These are phyloP conservation scores for Elsinoe ampelina DNA, from an alignment of 2,329 filamentous ascomycete genomes.

Conservation along the genomic window DNA sequence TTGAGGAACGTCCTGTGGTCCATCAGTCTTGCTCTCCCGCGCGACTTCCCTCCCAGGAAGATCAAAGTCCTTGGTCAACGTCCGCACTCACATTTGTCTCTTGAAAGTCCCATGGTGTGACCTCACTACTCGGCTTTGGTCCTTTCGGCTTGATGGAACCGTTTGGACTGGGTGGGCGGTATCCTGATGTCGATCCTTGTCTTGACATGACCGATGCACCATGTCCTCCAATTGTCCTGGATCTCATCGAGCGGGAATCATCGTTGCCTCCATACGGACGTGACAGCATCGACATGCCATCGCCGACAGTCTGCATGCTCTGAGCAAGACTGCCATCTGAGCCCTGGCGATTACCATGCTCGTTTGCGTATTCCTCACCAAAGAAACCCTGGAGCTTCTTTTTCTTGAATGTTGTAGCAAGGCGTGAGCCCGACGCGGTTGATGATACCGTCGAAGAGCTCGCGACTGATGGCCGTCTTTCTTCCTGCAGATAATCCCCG, in stretches of 20 bases:
- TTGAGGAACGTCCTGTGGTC: conserved; percentile 20
- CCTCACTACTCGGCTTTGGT: conserved; percentile 54
- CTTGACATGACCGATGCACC: conserved; percentile 44
- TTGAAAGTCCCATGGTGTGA: conserved; percentile 96
- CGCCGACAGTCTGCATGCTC: conserved; percentile 37
- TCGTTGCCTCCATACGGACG: background rate
- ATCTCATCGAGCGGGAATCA: background rate
- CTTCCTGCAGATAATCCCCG: conserved; percentile 46
- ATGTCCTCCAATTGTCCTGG: conserved; percentile 30
- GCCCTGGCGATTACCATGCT: conserved; percentile 22
- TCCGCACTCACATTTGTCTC: conserved; percentile 24
- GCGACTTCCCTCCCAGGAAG: background rate
- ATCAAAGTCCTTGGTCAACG: background rate
- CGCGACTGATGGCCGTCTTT: conserved; percentile 75
- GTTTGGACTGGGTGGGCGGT: conserved; percentile 11
- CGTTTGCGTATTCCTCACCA: conserved; percentile 72
- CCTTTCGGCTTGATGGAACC: conserved; percentile 11
- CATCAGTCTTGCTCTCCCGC: background rate
- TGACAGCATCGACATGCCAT: conserved; percentile 11
- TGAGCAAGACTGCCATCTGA: conserved; percentile 12
- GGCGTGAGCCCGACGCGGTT: conserved; percentile 65
- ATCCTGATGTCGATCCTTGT: conserved; percentile 7
- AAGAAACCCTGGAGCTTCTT: conserved; percentile 89
- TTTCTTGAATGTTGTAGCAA: conserved; percentile 48
- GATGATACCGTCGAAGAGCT: conserved; percentile 84